Percentiles rank a stretch among this genome's conserved stretches.
These are phyloP conservation scores for Paraglomus occultum DNA, from an alignment of 192 early-diverging fungal species.

Conservation along the genomic window DNA sequence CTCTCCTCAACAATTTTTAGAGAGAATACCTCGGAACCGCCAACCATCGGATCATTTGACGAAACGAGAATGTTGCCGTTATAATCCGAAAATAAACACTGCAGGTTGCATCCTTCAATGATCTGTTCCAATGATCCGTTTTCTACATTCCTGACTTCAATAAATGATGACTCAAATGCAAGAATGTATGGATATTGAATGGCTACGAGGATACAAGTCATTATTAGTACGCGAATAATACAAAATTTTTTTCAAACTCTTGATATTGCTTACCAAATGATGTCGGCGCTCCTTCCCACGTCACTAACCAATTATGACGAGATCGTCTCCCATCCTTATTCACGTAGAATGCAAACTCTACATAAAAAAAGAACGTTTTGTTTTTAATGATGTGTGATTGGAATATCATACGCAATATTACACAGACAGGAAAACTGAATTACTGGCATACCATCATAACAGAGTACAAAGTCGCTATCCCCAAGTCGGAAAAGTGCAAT, in stretches of 20 bases:
- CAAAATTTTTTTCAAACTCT: neutral
- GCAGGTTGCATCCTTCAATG: constrained; percentile 43
- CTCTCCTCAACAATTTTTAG: constrained; percentile 15
- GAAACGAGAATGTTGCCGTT: constrained; percentile 21
- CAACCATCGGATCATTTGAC: constrained; percentile 15
- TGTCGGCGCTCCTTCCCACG: constrained; percentile 87
- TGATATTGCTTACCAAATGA: constrained; percentile 61
- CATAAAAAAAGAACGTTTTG: constrained; percentile 2
- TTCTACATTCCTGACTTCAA: constrained; percentile 84
- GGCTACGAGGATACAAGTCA: constrained; percentile 32
- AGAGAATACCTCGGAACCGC: constrained; percentile 27
- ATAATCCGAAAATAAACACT: constrained; percentile 22
- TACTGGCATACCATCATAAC: constrained; percentile 76
- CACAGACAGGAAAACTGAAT: neutral
- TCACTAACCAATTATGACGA: constrained; percentile 72
- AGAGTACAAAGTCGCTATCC: constrained; percentile 73
- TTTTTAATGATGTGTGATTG: no score
- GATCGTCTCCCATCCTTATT: constrained; percentile 81
- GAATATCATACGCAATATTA: neutral
- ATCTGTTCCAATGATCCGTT: constrained; percentile 68
- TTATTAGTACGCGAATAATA: neutral
- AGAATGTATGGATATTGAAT: constrained; percentile 81
- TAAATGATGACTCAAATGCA: constrained; percentile 87
- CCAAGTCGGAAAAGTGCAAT: constrained; percentile 80
- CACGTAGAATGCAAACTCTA: constrained; percentile 92